phyloP scores from a whole-genome alignment of 129 eudicot species.

The Oenanthe sinensis region DNA sequence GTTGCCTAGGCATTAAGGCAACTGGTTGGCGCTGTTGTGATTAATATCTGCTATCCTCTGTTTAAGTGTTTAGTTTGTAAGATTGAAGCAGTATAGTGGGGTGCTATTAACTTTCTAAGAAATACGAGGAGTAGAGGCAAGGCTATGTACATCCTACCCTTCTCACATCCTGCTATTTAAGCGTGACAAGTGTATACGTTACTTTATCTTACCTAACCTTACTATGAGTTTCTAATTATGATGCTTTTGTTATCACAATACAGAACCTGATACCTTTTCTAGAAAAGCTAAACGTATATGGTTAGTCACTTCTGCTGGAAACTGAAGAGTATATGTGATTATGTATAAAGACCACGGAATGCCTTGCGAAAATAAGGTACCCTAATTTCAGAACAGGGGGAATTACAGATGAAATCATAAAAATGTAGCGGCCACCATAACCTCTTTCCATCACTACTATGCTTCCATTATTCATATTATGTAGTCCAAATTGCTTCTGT shows the following conservation, averaged over 20 bases:
- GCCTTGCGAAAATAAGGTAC: background rate
- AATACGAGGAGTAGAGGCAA: no score
- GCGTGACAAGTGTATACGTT: no score
- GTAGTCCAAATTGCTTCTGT: slow-evolving; percentile 77
- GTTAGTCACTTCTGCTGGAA: no score
- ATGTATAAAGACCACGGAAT: background rate
- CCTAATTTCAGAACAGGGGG: background rate
- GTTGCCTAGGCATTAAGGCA: background rate
- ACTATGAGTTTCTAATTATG: no score
- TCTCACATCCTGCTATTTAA: no score
- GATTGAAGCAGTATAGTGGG: background rate
- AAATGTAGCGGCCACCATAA: slow-evolving; percentile 56
- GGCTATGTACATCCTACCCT: no score
- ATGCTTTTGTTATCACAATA: no score
- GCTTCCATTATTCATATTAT: slow-evolving; percentile 52
- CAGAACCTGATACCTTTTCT: no score
- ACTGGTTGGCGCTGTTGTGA: background rate
- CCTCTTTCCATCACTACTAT: slow-evolving; percentile 79
- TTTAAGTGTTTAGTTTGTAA: background rate
- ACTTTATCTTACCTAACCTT: no score
- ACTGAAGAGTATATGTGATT: background rate
- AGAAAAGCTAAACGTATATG: background rate
- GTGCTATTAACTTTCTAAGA: background rate
- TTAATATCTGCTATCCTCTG: background rate
- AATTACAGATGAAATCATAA: background rate